Evolutionary conservation across 129 eudicot genomes (phyloP), one percentile per base, ranked within the genome.

Genomic region (Flaveria trinervia): DNA sequence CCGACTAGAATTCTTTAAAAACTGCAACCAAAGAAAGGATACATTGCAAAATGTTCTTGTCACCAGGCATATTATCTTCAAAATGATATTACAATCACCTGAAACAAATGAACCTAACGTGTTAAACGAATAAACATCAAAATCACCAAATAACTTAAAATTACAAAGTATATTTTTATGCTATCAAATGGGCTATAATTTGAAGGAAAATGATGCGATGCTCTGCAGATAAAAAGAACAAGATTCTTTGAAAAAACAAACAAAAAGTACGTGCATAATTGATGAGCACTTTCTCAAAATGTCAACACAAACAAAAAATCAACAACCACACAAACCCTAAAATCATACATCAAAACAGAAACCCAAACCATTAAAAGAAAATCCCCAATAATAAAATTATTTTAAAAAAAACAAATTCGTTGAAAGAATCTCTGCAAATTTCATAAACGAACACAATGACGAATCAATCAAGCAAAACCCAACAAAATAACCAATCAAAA

Each of bases 11-110:
- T 4, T 44, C 26, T 9, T 17, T 1, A 46, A 26, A 41, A 16
- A 33, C 0, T 14, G 18, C 57, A 71, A 25, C 39, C 13, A 59
- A 8, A 51, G 48, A 77, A 46, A 84, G 89, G 86, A 88, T 91
- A 91, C 97, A 54, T 55, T 87, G 78, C 57, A 78, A 83, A 18
- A 82, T 70, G 33, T 77, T 84, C 92, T 85, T 80, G 86, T 91
- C 92, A 9, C 95, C 89, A 28, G 87, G 85, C 97, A 91, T 90
- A 66, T 33, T 75, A 69, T 66, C 76, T 80, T 80, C 85, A 50
- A 73, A 74, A 6, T 39, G 36, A 4, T 4, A 9, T 22, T 30
- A n/a, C 15, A 26, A 12, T 4, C 70, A 8, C 84, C 84, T 80
- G 75, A 28, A 80, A 67, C 70, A 75, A 14, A 9, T 33, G 75